Conservation (phyloP, 139 green algal species). For the Tetradesmus obliquus region DNA sequence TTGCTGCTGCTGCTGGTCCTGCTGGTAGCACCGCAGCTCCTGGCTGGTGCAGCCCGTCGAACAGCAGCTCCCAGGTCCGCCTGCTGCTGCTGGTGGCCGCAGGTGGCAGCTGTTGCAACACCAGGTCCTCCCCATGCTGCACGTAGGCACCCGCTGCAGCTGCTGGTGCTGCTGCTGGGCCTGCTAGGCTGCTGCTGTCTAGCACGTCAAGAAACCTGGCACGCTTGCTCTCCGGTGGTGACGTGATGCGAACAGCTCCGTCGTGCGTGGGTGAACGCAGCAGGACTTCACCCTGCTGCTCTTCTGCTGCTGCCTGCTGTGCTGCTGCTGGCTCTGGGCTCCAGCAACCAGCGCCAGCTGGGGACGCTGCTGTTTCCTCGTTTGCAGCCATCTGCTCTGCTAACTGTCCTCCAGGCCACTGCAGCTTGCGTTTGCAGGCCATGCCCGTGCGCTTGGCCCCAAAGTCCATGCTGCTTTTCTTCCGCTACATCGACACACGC, state of each 20-base stretch:
- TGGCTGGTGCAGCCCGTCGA: not conserved
- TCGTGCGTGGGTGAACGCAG: constrained; percentile 26
- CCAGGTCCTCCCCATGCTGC: not conserved
- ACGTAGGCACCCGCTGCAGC: not conserved
- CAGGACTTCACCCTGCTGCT: not conserved
- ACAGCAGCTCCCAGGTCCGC: not conserved
- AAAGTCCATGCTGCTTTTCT: not conserved
- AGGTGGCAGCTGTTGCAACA: not conserved
- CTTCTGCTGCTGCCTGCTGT: not conserved
- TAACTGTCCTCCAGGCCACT: not conserved
- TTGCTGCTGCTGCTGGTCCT: not conserved
- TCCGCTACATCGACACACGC: not conserved
- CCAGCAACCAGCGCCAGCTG: not conserved
- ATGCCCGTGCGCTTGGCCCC: not conserved
- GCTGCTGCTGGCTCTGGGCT: not conserved
- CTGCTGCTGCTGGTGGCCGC: constrained; percentile 26
- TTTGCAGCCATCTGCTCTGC: not conserved
- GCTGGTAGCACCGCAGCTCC: not conserved
- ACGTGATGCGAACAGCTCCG: not conserved
- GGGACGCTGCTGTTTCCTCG: not conserved
- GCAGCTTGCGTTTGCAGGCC: constrained; percentile 12
- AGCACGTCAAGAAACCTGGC: not conserved
- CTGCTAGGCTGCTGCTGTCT: constrained; percentile 22
- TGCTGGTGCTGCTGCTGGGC: not conserved
- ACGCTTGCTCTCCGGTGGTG: not conserved